Base-by-base conservation (phyloP, 2,329 filamentous ascomycete genomes). In the Penicillium janthinellum region DNA sequence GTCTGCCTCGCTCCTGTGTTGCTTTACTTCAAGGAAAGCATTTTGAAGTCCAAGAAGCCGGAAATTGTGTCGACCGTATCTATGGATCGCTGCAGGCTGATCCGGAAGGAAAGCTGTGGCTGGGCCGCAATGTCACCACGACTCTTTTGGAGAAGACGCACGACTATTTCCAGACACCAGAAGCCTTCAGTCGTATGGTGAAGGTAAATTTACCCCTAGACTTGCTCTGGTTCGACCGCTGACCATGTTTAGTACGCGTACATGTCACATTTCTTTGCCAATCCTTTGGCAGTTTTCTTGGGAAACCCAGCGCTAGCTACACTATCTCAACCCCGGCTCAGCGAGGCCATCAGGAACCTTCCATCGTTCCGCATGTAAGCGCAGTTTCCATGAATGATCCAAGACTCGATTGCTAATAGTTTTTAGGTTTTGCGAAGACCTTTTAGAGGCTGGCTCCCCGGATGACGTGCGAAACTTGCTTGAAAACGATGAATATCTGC, bases 221-320 rank as follows among this genome's bases (percentile, higher is more conserved):
- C 17, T 38, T 28, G 22, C 4, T 50, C 34, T 37, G 1, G 12
- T 4, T 12, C 22, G 22, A 12, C 20, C n/a, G 59, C 64, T 74
- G 62, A 77, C 54, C 55, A 4, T 63, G 12, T 58, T 4, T 72
- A 86, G 77, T 88, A 88, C 71, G 80, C 83, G 1, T 86, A 85
- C 67, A 87, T 88, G 86, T 83, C 83, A 8, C 83, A 86, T 64
- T 87, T 85, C 69, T 88, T 86, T 63, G 84, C 85, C 28, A 88
- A 86, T 66, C 80, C 83, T 6, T 71, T 86, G 2, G 82, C 82
- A 37, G 69, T 84, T 3, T 78, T 88, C 48, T 71, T 86, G n/a
- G 70, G 70, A 47, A 57, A 68, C 7, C 54, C 66, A 10, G 25
- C 50, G 17, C 41, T 61, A 8, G 65, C 70, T 1, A 52, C 74